Conservation (phyloP, 2,329 filamentous ascomycete species). For the Fusarium subtropicale region DNA sequence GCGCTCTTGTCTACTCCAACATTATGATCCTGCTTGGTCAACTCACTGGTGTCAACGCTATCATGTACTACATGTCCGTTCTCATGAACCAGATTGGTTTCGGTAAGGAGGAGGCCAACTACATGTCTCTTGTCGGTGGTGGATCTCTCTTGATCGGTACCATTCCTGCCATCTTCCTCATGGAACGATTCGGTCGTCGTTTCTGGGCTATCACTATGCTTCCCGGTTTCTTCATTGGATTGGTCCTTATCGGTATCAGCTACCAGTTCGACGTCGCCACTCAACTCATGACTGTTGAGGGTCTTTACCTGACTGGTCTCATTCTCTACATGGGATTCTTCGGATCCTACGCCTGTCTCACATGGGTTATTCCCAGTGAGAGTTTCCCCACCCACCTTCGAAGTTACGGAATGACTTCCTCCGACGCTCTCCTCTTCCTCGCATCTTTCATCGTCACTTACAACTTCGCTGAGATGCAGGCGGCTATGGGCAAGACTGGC, state of each 20-base stretch:
- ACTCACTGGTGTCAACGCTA: slow-evolving; percentile 76
- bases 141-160: slow-evolving; percentile 74
- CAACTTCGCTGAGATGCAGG: slow-evolving; percentile 78
- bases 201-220: slow-evolving; percentile 81
- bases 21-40: slow-evolving; percentile 78
- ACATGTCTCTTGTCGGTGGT: slow-evolving; percentile 81
- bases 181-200: slow-evolving; percentile 78
- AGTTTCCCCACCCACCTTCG: slow-evolving; percentile 79
- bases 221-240: slow-evolving; percentile 76
- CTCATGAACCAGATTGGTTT: slow-evolving; percentile 78
- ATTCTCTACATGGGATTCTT: slow-evolving; percentile 77
- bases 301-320: slow-evolving; percentile 74
- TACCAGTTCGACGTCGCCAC: slow-evolving; percentile 66
- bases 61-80: slow-evolving; percentile 77
- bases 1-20: slow-evolving; percentile 75
- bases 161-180: slow-evolving; percentile 75
- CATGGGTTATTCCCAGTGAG: slow-evolving; percentile 75
- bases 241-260: slow-evolving; percentile 73
- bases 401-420: slow-evolving; percentile 79
- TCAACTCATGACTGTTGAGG: slow-evolving; percentile 63
- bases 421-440: slow-evolving; percentile 75
- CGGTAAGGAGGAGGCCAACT: slow-evolving; percentile 69
- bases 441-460: slow-evolving; percentile 80
- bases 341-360: slow-evolving; percentile 72
- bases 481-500: slow-evolving; percentile 73